Percentiles rank a stretch among this genome's conserved stretches.
Evolutionary conservation across 192 early-diverging fungal genomes (phyloP).

Genomic region (Coemansia sp.): DNA sequence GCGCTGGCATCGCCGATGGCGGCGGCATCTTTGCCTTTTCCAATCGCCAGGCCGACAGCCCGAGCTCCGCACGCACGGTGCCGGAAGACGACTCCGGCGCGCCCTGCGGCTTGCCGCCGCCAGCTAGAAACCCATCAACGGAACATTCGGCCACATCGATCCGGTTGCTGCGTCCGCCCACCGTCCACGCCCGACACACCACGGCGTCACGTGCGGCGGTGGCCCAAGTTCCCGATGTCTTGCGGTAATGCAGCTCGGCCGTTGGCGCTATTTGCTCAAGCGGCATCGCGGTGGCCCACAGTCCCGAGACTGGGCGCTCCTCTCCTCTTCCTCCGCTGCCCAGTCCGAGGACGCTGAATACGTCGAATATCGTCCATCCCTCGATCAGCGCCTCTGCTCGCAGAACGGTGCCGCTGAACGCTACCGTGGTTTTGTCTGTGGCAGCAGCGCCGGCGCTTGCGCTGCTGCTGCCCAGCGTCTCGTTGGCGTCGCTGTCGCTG

Average conservation of each 20-base stretch:
- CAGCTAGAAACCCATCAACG: slow-evolving; percentile 2
- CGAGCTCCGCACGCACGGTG: slow-evolving; percentile 27
- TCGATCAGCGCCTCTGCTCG: slow-evolving; percentile 35
- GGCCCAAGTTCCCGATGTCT: slow-evolving; percentile 30
- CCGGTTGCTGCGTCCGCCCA: slow-evolving; percentile 28
- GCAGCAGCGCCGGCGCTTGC: background rate
- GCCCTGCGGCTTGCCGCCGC: background rate
- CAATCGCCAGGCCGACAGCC: slow-evolving; percentile 41
- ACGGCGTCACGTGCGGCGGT: slow-evolving; percentile 32
- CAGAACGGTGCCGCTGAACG: slow-evolving; percentile 10
- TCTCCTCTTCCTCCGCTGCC: background rate
- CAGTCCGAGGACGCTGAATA: slow-evolving; percentile 20
- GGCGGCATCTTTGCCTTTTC: slow-evolving; percentile 24
- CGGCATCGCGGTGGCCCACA: slow-evolving; percentile 24
- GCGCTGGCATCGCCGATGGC: background rate
- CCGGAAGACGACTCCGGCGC: background rate
- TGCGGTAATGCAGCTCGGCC: slow-evolving; percentile 8
- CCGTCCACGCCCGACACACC: slow-evolving; percentile 36
- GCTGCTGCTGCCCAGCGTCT: too few species aligned
- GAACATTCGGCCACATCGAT: slow-evolving; percentile 49
- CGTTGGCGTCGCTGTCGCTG: background rate
- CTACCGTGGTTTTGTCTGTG: background rate
- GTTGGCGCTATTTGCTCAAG: slow-evolving; percentile 14
- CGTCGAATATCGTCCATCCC: slow-evolving; percentile 50
- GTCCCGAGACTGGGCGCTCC: slow-evolving; percentile 11